These are phyloP conservation scores for Globisporangium heterothallicum DNA, from an alignment of 352 stramenopile genomes.

Conservation along the genomic window DNA sequence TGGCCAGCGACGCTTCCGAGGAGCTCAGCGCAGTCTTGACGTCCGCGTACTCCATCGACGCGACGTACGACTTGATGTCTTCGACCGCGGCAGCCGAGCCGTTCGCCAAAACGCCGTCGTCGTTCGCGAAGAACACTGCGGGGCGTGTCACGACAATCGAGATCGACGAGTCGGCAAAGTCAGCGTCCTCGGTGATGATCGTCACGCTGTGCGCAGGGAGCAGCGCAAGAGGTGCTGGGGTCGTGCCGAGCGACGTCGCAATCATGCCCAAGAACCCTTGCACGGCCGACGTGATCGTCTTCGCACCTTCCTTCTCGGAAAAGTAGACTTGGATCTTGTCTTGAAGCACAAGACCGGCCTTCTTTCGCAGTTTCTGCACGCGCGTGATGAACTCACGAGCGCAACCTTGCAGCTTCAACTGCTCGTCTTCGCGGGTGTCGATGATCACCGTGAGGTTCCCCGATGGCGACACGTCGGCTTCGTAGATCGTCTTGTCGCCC, in stretches of 20 bases:
- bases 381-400: conserved; percentile 96
- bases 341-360: conserved; percentile 89
- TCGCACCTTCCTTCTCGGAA: conserved; percentile 57
- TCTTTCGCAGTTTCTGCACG: conserved; percentile 98
- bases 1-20: conserved; percentile 26
- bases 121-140: conserved; percentile 59
- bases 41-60: conserved; percentile 78
- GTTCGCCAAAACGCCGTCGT: conserved; percentile 37
- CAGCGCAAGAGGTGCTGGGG: conserved; percentile 51
- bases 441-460: conserved; percentile 94
- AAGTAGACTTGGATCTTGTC: conserved; percentile 98
- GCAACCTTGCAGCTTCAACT: conserved; percentile 91
- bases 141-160: conserved; percentile 64
- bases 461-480: conserved; percentile 83
- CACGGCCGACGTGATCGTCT: conserved; percentile 55
- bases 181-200: conserved; percentile 65
- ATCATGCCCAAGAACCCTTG: conserved; percentile 58
- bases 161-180: conserved; percentile 66
- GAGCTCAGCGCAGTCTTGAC: conserved; percentile 52
- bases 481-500: conserved; percentile 88
- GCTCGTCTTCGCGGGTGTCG: conserved; percentile 94
- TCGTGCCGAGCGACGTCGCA: conserved; percentile 45
- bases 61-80: conserved; percentile 57
- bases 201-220: conserved; percentile 55
- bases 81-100: conserved; percentile 33